These are phyloP conservation scores for Lasiodiplodia sp. DNA, from an alignment of 2,329 filamentous ascomycete species.

Conservation along the genomic window DNA sequence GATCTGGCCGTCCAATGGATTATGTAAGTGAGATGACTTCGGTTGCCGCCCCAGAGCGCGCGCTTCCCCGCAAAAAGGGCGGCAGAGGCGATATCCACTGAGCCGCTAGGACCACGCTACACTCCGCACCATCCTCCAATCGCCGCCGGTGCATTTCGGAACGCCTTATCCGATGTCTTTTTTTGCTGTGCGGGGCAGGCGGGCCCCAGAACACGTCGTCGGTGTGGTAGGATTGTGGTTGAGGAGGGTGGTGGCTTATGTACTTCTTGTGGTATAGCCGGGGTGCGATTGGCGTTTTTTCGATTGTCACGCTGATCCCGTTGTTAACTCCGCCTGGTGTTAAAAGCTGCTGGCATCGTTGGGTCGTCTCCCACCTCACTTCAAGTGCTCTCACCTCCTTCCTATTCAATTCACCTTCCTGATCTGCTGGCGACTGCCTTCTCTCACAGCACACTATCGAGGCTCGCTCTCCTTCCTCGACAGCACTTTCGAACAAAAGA, in stretches of 20 bases:
- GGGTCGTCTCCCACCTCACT: background rate
- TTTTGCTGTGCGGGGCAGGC: slow-evolving; percentile 8
- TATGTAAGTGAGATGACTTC: slow-evolving; percentile 8
- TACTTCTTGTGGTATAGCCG: background rate
- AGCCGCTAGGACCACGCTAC: slow-evolving; percentile 20
- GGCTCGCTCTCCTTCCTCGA: background rate
- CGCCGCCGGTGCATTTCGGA: slow-evolving; percentile 1
- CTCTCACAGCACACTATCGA: background rate
- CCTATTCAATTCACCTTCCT: background rate
- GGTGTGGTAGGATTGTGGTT: slow-evolving; percentile 16
- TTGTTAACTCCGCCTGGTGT: background rate
- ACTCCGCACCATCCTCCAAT: slow-evolving; percentile 17
- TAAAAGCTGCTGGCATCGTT: slow-evolving; percentile 4
- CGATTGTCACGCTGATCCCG: slow-evolving; percentile 6
- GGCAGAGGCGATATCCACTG: slow-evolving; percentile 1
- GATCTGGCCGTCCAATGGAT: slow-evolving; percentile 2
- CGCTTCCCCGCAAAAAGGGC: slow-evolving; percentile 21
- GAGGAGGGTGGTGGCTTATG: background rate
- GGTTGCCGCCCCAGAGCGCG: background rate
- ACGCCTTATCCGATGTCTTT: slow-evolving; percentile 21
- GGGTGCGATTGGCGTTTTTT: background rate
- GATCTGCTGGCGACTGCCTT: background rate
- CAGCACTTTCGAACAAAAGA: background rate
- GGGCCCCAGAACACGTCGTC: slow-evolving; percentile 4
- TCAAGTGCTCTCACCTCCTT: background rate